phyloP scores from a whole-genome alignment of 2,329 filamentous ascomycete species.

The Ophiobolus disseminans region DNA sequence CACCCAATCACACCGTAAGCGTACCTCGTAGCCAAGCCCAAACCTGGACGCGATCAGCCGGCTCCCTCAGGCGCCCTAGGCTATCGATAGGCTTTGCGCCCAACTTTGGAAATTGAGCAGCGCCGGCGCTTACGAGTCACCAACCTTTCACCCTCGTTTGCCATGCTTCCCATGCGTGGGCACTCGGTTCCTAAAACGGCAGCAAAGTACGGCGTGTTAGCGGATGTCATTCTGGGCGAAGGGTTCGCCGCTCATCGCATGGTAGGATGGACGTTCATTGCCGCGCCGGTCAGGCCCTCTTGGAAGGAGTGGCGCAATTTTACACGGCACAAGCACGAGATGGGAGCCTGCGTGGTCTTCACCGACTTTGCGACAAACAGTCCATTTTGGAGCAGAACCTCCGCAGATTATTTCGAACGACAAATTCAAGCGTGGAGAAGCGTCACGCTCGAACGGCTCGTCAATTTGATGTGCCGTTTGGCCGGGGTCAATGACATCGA shows the following conservation, averaged over 20 bases:
- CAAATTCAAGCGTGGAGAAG: not conserved
- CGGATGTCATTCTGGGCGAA: too few relatives aligned
- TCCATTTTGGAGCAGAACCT: not conserved
- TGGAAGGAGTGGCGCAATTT: constrained; percentile 1
- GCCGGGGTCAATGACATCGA: constrained; percentile 14
- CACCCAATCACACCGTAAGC: constrained; percentile 1
- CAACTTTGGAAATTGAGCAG: not conserved
- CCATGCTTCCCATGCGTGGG: too few relatives aligned
- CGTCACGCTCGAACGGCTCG: too few relatives aligned
- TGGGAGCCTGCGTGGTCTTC: too few relatives aligned
- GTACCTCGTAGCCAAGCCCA: constrained; percentile 3
- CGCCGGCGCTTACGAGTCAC: constrained; percentile 2
- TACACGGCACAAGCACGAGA: too few relatives aligned
- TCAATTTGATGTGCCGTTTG: not conserved
- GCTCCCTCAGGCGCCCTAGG: too few relatives aligned
- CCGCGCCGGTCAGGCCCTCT: not conserved
- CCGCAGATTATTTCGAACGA: not conserved
- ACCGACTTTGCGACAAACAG: not conserved
- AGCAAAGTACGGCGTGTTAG: too few relatives aligned
- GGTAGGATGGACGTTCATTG: not conserved
- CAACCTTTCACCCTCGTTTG: not conserved
- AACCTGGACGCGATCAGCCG: not conserved
- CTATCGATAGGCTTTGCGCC: constrained; percentile 7
- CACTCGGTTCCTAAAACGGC: too few relatives aligned
- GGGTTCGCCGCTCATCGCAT: too few relatives aligned